A percentile compares a stretch with the other conserved stretches of the same genome.
These are phyloP conservation scores for Jatropha multifida DNA, from an alignment of 441 rosid species.

Conservation along the genomic window DNA sequence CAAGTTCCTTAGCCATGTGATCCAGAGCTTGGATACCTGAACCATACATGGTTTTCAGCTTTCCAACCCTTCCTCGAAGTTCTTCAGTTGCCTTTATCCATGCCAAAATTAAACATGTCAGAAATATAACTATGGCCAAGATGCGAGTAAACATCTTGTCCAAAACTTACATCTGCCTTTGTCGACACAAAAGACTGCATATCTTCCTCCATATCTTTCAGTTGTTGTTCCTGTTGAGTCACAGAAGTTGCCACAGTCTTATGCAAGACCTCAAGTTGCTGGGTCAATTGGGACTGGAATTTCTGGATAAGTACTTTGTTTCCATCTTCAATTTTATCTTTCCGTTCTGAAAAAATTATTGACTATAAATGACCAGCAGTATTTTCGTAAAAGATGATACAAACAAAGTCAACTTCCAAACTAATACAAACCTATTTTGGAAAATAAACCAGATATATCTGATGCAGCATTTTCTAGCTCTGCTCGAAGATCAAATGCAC, in stretches of 20 bases:
- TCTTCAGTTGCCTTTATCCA: conserved; percentile 71
- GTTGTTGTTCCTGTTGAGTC: conserved; percentile 79
- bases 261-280: conserved; percentile 78
- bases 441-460: conserved; percentile 82
- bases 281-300: conserved; percentile 75
- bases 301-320: conserved; percentile 73
- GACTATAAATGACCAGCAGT: conserved; percentile 14
- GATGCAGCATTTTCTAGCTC: conserved; percentile 88
- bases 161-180: conserved; percentile 64
- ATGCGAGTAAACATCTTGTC: background rate
- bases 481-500: conserved; percentile 78
- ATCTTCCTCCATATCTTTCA: conserved; percentile 89
- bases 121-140: conserved; percentile 12
- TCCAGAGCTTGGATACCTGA: conserved; percentile 75
- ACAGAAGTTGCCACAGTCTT: conserved; percentile 84
- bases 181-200: conserved; percentile 88
- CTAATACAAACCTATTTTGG: conserved; percentile 74
- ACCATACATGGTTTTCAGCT: conserved; percentile 63
- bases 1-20: conserved; percentile 66
- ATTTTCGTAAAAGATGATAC: conserved; percentile 38
- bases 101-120: conserved; percentile 22
- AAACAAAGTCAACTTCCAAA: conserved; percentile 18
- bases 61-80: conserved; percentile 65
- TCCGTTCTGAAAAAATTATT: conserved; percentile 63
- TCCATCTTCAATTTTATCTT: conserved; percentile 90